Conservation (phyloP, 129 eudicot genomes). For the Lactuca sativa region DNA sequence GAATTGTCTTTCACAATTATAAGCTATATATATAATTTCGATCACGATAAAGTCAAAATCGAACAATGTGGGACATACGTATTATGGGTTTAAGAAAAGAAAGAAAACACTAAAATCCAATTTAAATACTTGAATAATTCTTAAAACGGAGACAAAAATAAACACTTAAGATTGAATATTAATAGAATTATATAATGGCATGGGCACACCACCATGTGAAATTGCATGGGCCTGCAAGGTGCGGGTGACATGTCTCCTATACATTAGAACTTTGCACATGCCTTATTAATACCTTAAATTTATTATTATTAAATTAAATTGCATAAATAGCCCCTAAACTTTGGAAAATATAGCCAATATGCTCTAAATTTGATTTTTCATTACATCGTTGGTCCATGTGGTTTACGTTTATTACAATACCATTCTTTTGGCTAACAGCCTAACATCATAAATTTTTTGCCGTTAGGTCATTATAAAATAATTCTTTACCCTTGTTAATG, state of each 20-base stretch:
- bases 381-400: too few relatives aligned
- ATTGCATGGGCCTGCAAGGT: constrained; percentile 25
- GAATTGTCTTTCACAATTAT: background rate
- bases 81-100: background rate
- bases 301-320: background rate
- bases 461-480: too few relatives aligned
- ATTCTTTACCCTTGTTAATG: too few relatives aligned
- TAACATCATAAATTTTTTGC: too few relatives aligned
- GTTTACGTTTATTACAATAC: too few relatives aligned
- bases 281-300: constrained; percentile 17
- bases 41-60: background rate
- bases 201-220: constrained; percentile 41
- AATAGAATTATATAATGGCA: background rate
- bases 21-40: background rate
- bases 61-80: background rate
- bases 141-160: constrained; percentile 13
- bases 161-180: constrained; percentile 1
- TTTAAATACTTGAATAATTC: background rate
- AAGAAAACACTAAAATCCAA: background rate
- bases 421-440: too few relatives aligned
- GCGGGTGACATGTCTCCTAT: constrained; percentile 29
- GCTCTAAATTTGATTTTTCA: too few relatives aligned
- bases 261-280: constrained; percentile 34
- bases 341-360: too few relatives aligned
- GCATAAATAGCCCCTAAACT: too few relatives aligned